These are phyloP conservation scores for Dioscorea dumetorum DNA, from an alignment of 106 monocot genomes.

Conservation along the genomic window DNA sequence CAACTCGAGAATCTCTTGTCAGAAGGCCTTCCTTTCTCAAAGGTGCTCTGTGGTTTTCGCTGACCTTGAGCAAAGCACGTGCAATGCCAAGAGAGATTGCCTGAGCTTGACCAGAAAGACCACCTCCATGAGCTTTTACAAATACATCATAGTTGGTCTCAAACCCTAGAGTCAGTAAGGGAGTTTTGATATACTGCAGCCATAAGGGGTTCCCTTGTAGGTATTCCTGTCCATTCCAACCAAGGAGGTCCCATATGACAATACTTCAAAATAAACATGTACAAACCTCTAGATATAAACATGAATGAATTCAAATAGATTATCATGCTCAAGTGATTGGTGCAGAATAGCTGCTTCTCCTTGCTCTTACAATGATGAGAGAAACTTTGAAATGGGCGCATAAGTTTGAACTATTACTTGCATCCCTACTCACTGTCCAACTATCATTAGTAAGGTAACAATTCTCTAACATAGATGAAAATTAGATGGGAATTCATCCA, in stretches of 20 bases:
- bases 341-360: too few species aligned
- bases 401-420: too few species aligned
- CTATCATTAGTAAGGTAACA: too few species aligned
- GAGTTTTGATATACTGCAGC: conserved; percentile 72
- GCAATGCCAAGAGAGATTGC: conserved; percentile 89
- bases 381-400: too few species aligned
- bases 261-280: neutral
- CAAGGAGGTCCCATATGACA: neutral
- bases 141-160: conserved; percentile 85
- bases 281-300: too few species aligned
- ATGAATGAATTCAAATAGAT: too few species aligned
- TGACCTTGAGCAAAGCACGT: conserved; percentile 84
- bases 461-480: too few species aligned
- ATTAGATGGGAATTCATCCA: too few species aligned
- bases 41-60: conserved; percentile 62
- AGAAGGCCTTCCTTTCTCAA: conserved; percentile 80
- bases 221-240: conserved; percentile 52
- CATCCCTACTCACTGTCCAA: too few species aligned
- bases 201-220: conserved; percentile 85
- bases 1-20: conserved; percentile 81
- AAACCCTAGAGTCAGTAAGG: conserved; percentile 72
- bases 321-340: too few species aligned
- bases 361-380: too few species aligned
- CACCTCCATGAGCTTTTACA: conserved; percentile 90
- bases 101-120: conserved; percentile 92